Base-by-base conservation (phyloP, 371 early-diverging fungal species). In the Lichtheimia ramosa region DNA sequence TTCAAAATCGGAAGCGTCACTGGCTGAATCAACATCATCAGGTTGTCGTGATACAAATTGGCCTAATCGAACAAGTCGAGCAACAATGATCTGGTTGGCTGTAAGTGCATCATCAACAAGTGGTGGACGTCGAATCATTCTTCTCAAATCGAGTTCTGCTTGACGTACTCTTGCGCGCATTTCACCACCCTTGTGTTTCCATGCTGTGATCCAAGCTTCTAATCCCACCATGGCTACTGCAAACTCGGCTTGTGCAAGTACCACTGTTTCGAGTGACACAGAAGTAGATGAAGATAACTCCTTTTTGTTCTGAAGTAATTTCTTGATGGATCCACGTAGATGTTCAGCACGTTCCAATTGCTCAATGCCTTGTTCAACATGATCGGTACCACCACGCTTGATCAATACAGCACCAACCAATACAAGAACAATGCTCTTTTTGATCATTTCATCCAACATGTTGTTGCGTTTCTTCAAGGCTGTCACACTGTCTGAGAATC, bases 201-300 rank as follows among this genome's bases (percentile, higher is more conserved):
- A 70, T 16, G 73, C 70, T 10, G 56, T 53, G 21, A 80, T 63
- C 77, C 80, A 80, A 0, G 77, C 69, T 40, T 73, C 75, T 10
- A 80, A 51, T 10, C 73, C 70, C 40, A 68, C 58, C 18, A 74
- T 56, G 3, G 65, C 65, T 4, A 75, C 73, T 0, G 64, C 73
- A 59, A 74, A 76, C 8, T 76, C 80, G 6, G 76, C 72, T 2
- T 68, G 42, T 2, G 68, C 59, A 58, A 72, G 66, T 6, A 69
- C 71, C 5, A 61, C 62, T 43, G 42, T 59, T 46, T 76, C 80
- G 1, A 76, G 43, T 34, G 34, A 43, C 5, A 34, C n/a, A 12
- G 42, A 41, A 16, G 16, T 8, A 23, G 21, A 4, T 7, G 34
- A 25, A 18, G 5, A 39, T 15, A 40, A 13, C 34, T 18, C 24